Evolutionary conservation across 2,329 filamentous ascomycete genomes (phyloP), one percentile per base, ranked within the genome.

Genomic region (Alternaria brassicae): DNA sequence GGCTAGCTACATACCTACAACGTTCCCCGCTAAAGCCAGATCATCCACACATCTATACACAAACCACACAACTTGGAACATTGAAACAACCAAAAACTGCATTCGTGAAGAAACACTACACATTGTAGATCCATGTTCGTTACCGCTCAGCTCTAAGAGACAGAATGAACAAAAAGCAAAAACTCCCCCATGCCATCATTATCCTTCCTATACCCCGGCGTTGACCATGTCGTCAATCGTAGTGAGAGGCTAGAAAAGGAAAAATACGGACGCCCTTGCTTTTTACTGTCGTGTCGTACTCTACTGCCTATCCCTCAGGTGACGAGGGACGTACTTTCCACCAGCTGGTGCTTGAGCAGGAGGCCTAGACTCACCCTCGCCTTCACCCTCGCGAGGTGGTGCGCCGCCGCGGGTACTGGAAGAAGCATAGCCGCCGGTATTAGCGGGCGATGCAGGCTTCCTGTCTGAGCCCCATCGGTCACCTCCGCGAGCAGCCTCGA

Each of bases 291-390:
- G n/a, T 34, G 25, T 51, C 47, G 21, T 34, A 37, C 30, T 45
- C 37, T 66, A 60, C 62, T 63, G 49, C 42, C 48, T 53, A 36
- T 54, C 64, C 39, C 72, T 69, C 61, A 58, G 70, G 59, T 79
- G 79, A 48, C 77, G 78, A 25, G 78, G 78, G 64, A 77, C 73
- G 60, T 80, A 80, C 69, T 76, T 79, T 39, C 77, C 78, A 63
- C 74, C 75, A 53, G 69, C 71, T 7, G 71, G 42, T 42, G 56
- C 70, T 50, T 72, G 68, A 8, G 71, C 64, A 48, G 72, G 66
- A 21, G 63, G 62, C 30, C 70, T 70, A 6, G 67, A 53, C 60
- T 70, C 67, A 28, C 62, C 53, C 61, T 75, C 69, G 34, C 71
- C 58, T 56, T 72, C 68, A 28, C 60, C 69, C 53, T 60, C 69